Evolutionary conservation across 257 asterid species (phyloP).

Genomic region (Solanum chilense): DNA sequence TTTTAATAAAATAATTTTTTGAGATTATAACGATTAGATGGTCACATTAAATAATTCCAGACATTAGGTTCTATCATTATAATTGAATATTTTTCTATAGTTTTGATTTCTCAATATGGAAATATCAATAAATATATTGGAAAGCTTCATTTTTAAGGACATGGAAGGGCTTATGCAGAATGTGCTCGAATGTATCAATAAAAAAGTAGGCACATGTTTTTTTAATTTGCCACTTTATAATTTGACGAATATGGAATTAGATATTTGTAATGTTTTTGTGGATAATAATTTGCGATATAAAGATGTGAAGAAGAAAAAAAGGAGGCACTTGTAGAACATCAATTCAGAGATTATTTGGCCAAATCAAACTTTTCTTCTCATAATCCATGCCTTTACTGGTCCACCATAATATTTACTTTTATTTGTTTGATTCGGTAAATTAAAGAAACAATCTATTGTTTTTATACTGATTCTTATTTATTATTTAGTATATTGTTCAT

Average conservation of each 20-base stretch:
- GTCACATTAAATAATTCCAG: rapidly evolving
- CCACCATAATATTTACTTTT: no score
- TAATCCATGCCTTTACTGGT: background rate
- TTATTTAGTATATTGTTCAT: background rate
- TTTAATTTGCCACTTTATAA: background rate
- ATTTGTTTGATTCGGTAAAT: background rate
- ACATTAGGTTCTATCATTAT: background rate
- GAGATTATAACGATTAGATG: no score
- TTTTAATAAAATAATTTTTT: no score
- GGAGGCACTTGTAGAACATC: background rate
- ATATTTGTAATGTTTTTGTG: background rate
- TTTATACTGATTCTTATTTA: background rate
- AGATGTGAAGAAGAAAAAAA: background rate
- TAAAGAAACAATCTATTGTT: background rate
- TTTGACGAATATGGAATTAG: no score
- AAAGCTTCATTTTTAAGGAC: background rate
- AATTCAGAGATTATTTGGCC: background rate
- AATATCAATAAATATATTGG: background rate
- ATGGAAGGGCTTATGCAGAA: background rate
- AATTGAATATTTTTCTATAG: background rate
- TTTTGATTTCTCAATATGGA: background rate
- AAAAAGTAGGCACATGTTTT: background rate
- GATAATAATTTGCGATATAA: background rate
- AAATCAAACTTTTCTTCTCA: background rate
- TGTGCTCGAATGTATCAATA: background rate